These are phyloP conservation scores for Hypoxylon sp. DNA, from an alignment of 2,329 filamentous ascomycete genomes.

Conservation along the genomic window DNA sequence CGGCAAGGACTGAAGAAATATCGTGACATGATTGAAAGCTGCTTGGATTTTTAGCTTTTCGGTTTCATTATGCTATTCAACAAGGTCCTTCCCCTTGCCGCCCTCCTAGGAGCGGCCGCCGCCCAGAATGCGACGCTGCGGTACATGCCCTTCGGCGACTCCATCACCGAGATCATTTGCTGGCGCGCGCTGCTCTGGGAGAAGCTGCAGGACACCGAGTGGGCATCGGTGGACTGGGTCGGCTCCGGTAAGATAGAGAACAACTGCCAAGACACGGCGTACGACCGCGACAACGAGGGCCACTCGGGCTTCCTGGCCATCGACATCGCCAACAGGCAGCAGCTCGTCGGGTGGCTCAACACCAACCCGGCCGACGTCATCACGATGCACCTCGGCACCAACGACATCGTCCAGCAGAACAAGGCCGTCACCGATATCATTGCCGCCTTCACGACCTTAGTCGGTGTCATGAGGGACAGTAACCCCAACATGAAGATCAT, in stretches of 20 bases:
- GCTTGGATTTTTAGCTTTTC: background rate
- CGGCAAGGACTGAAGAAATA: background rate
- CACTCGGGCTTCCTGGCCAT: slow-evolving; percentile 54
- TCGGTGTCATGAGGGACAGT: slow-evolving; percentile 49
- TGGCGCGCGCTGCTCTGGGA: slow-evolving; percentile 54
- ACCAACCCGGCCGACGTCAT: slow-evolving; percentile 54
- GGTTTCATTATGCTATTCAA: slow-evolving; percentile 35
- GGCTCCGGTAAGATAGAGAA: slow-evolving; percentile 46
- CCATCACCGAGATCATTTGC: slow-evolving; percentile 54
- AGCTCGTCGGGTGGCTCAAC: slow-evolving; percentile 54
- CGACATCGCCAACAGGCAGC: slow-evolving; percentile 52
- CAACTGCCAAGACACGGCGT: slow-evolving; percentile 49
- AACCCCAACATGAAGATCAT: slow-evolving; percentile 54
- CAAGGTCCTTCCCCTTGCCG: slow-evolving; percentile 36
- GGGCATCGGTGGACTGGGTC: slow-evolving; percentile 50
- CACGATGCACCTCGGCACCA: slow-evolving; percentile 56
- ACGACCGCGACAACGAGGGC: slow-evolving; percentile 54
- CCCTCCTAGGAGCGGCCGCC: slow-evolving; percentile 24
- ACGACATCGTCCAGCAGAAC: slow-evolving; percentile 53
- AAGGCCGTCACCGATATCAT: slow-evolving; percentile 50
- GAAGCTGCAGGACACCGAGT: slow-evolving; percentile 50
- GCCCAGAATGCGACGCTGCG: slow-evolving; percentile 43
- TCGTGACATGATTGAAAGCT: background rate
- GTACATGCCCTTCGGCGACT: slow-evolving; percentile 55
- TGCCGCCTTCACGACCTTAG: slow-evolving; percentile 50